phyloP scores from a whole-genome alignment of 2,329 filamentous ascomycete species.

The Shiraia sp. region DNA sequence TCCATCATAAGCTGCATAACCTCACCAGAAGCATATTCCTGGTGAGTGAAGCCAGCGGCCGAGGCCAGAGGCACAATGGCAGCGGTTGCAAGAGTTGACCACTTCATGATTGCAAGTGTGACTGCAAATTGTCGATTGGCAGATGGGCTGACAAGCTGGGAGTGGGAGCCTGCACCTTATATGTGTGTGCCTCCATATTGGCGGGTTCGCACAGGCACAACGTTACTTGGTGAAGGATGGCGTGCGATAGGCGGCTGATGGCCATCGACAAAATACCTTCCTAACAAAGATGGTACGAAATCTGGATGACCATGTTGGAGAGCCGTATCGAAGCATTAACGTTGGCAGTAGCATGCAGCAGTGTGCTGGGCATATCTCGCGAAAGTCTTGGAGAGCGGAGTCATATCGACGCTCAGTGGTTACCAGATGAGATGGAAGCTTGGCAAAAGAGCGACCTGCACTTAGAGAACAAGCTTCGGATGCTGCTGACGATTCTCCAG shows the following conservation, averaged over 20 bases:
- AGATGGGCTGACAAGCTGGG: conserved; percentile 20
- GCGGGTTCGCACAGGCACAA: conserved; percentile 2
- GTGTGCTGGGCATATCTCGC: conserved; percentile 23
- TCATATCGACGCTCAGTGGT: conserved; percentile 13
- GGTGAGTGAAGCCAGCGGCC: conserved; percentile 31
- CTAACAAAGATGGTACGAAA: conserved; percentile 34
- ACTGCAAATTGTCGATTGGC: conserved; percentile 24
- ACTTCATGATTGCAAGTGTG: conserved; percentile 37
- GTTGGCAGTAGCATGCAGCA: conserved; percentile 16
- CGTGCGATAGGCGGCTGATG: conserved; percentile 20
- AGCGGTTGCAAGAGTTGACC: conserved; percentile 32
- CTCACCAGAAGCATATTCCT: conserved; percentile 38
- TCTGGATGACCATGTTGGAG: conserved; percentile 29
- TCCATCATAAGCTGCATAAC: conserved; percentile 43
- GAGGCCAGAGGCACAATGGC: conserved; percentile 35
- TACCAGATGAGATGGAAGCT: conserved; percentile 13
- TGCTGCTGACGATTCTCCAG: conserved; percentile 8
- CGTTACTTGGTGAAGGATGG: conserved; percentile 12
- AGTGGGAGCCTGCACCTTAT: conserved; percentile 16
- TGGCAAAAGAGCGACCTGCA: conserved; percentile 19
- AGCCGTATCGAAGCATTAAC: conserved; percentile 22
- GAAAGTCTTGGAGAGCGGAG: conserved; percentile 17
- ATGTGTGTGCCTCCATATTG: conserved; percentile 1
- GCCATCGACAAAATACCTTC: conserved; percentile 31
- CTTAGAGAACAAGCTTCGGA: conserved; percentile 16